These are phyloP conservation scores for Penicillium polonicum DNA, from an alignment of 2,329 filamentous ascomycete species.

Conservation along the genomic window DNA sequence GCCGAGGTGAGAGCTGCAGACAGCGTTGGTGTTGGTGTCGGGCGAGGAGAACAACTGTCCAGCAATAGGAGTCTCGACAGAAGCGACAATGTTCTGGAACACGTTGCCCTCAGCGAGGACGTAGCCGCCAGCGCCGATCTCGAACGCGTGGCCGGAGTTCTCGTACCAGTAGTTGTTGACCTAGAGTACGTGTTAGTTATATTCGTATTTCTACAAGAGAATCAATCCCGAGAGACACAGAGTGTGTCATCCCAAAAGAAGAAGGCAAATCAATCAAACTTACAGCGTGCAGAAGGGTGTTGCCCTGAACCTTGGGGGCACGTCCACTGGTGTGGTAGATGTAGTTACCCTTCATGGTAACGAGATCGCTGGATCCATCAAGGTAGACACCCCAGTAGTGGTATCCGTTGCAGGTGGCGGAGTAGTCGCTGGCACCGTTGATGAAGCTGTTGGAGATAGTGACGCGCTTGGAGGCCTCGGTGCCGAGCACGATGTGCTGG, in stretches of 20 bases:
- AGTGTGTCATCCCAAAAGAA: no score
- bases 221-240: no score
- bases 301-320: conserved; percentile 55
- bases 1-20: conserved; percentile 50
- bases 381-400: conserved; percentile 63
- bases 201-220: no score
- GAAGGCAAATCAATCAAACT: no score
- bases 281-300: conserved; percentile 57
- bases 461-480: conserved; percentile 53
- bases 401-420: conserved; percentile 57
- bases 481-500: conserved; percentile 61
- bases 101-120: conserved; percentile 59
- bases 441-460: conserved; percentile 62
- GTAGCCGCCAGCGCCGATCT: conserved; percentile 46
- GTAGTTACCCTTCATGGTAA: conserved; percentile 62
- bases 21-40: conserved; percentile 36
- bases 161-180: conserved; percentile 64
- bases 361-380: conserved; percentile 54
- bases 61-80: conserved; percentile 40
- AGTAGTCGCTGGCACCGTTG: conserved; percentile 55
- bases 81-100: conserved; percentile 54
- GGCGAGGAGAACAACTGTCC: conserved; percentile 44
- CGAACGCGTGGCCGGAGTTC: conserved; percentile 59
- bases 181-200: background rate
- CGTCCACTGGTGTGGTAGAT: conserved; percentile 59